Evolutionary conservation across 257 asterid species (phyloP), one percentile per base, ranked within the genome.

Genomic region (Jacaranda copaia): DNA sequence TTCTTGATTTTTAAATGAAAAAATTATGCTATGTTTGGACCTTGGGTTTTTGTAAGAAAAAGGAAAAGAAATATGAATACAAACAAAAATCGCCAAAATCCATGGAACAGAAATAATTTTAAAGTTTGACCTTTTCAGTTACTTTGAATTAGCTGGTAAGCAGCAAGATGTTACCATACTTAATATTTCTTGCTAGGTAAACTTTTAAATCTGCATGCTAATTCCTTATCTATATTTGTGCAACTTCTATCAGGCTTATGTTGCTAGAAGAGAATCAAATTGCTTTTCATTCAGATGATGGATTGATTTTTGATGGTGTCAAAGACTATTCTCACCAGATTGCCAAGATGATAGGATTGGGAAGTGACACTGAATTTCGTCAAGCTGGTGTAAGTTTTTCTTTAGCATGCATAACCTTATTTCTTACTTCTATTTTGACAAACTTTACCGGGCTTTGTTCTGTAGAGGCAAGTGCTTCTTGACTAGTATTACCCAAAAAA

Each of bases 181-280:
- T 53, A 53, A 53, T 14, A 15, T 20, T 20, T 12, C 8, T 53
- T 53, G 59, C 13, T 53, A 6, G 59, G 15, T 53, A 16, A 53
- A 42, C 46, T 42, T 42, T 67, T 56, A 56, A 56, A 56, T 56
- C 62, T 56, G 9, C 62, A n/a, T 13, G 5, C 32, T 19, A 18
- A 18, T 56, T 18, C 11, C 62, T 56, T 56, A 56, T 56, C 19
- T 56, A 56, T 56, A 20, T 0, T 20, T 2, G 19, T 16, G 61
- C 35, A 16, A 55, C 32, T 16, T 55, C 19, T 16, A n/a, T 6
- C 35, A 55, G 61, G 61, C 61, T 55, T 16, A 55, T 55, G 61
- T 55, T 55, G 61, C 61, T 55, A n/a, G 61, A 55, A 18, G 61
- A 55, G 61, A 55, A 55, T 55, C 61, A 55, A 55, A 55, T 55